Evolutionary conservation across 2,329 filamentous ascomycete genomes (phyloP), one percentile per base, ranked within the genome.

Genomic region (Colletotrichum spaethianum): DNA sequence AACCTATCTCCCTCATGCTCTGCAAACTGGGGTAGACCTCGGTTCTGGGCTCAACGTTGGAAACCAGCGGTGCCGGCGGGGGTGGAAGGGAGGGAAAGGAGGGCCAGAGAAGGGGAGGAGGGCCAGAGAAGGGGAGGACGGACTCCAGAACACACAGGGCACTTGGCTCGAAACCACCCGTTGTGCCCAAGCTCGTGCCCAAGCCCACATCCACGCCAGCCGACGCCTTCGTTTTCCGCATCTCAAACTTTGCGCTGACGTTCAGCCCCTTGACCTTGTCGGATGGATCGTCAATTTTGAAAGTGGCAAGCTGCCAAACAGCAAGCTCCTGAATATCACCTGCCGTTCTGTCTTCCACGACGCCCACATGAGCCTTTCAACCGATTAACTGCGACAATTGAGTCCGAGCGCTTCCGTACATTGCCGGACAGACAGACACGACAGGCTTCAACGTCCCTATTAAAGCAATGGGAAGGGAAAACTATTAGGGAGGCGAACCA

Each of bases 211-310:
- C n/a, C 57, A 69, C 64, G 52, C 52, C 64, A 52, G 56, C 50
- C 26, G 67, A 68, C 64, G 31, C 31, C 36, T 36, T 63, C 57
- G 56, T 44, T 52, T 69, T 56, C 42, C 23, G 33, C 69, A 40
- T 26, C 44, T 69, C 65, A 68, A 72, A 59, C 46, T 63, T 53
- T 63, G 57, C 59, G 42, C 36, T 63, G 64, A 52, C 52, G n/a
- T 69, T 69, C 28, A 53, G 53, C 57, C 64, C 68, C 69, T 69
- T 63, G 64, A 72, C 69, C 69, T 59, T 72, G 69, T 72, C 57
- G 26, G 52, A 72, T 69, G 69, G 69, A 56, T 52, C 52, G 11
- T 63, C 69, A 72, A 71, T 68, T 63, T 63, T 42, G 57, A 57
- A 57, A 72, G 69, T 72, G 64, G 69, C 64, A 53, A 63, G 57